Conservation (phyloP, 163 green algal species). For the Scenedesmus sp. region DNA sequence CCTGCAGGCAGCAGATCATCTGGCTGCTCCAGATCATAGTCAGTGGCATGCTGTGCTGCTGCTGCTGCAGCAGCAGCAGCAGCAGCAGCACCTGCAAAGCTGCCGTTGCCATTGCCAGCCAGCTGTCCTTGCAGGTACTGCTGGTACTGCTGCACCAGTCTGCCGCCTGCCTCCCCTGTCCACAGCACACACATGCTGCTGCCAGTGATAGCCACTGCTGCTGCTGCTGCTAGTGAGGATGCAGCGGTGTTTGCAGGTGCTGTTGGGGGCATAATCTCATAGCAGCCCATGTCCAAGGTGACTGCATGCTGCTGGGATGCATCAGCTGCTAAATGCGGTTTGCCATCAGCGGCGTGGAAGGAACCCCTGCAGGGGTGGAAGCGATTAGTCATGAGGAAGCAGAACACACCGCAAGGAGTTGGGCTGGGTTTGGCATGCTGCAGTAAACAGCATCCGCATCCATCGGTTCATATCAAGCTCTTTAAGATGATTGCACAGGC, state of each 20-base stretch:
- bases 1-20: background rate
- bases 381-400: too few species aligned
- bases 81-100: background rate
- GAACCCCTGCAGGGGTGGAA: background rate
- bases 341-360: too few species aligned
- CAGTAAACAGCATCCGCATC: too few species aligned
- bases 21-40: background rate
- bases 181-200: constrained; percentile 23
- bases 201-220: background rate
- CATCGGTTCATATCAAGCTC: too few species aligned
- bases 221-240: background rate
- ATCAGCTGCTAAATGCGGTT: background rate
- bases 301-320: constrained; percentile 45
- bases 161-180: background rate
- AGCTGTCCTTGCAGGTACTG: constrained; percentile 28
- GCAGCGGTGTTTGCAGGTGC: background rate
- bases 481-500: too few species aligned
- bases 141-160: constrained; percentile 46
- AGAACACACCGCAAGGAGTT: too few species aligned
- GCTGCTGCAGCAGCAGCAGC: background rate
- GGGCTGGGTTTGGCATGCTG: too few species aligned
- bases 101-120: background rate
- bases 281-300: constrained; percentile 68
- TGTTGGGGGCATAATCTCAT: background rate
- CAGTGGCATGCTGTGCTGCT: background rate